Evolutionary conservation across 2,329 filamentous ascomycete species (phyloP).

Genomic region (Stagonosporopsis cucurbitacearum): DNA sequence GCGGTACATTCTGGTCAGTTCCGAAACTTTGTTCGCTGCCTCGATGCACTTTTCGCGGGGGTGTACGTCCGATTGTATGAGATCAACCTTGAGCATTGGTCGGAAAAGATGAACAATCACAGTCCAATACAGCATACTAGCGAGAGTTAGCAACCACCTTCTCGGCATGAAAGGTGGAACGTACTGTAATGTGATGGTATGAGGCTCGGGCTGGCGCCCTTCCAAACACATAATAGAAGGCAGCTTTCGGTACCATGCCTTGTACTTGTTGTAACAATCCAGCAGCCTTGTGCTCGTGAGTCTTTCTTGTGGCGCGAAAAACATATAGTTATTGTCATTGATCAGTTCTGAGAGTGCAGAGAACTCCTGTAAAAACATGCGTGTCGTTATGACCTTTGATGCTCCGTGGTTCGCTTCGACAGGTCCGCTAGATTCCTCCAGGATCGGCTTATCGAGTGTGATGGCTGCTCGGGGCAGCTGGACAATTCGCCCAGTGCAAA

Average conservation of each 20-base stretch:
- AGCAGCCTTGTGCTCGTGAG: slow-evolving; percentile 70
- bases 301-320: slow-evolving; percentile 72
- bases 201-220: slow-evolving; percentile 64
- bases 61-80: slow-evolving; percentile 64
- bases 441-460: slow-evolving; percentile 54
- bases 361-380: slow-evolving; percentile 59
- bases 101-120: slow-evolving; percentile 76
- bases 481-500: slow-evolving; percentile 56
- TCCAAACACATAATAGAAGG: slow-evolving; percentile 66
- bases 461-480: slow-evolving; percentile 58
- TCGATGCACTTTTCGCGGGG: slow-evolving; percentile 70
- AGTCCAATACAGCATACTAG: slow-evolving; percentile 71
- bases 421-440: slow-evolving; percentile 64
- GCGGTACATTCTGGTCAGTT: slow-evolving; percentile 52
- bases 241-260: slow-evolving; percentile 74
- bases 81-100: slow-evolving; percentile 70
- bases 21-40: slow-evolving; percentile 54
- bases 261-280: slow-evolving; percentile 70
- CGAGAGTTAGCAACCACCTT: slow-evolving; percentile 16
- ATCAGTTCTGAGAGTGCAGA: slow-evolving; percentile 76
- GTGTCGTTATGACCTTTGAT: slow-evolving; percentile 34
- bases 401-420: slow-evolving; percentile 45
- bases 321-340: slow-evolving; percentile 72
- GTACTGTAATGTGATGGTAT: slow-evolving; percentile 77
- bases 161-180: slow-evolving; percentile 43